Evolutionary conservation across 2,329 filamentous ascomycete genomes (phyloP), one percentile per base, ranked within the genome.

Genomic region (Penicillium olsonii): DNA sequence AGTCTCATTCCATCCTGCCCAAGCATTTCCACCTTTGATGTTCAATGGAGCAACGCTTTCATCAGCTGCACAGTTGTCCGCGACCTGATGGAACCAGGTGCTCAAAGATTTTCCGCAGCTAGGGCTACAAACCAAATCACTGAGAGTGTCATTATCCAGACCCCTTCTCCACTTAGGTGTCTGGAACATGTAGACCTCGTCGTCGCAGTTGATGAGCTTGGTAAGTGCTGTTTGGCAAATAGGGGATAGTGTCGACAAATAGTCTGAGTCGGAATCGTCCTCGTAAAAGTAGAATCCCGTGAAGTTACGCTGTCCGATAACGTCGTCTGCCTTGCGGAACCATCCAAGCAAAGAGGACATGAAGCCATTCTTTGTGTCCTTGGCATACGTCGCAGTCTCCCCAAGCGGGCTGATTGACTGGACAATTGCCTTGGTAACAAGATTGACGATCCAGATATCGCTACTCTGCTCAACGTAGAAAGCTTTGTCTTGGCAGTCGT

Each of bases 401-500:
- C 47, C 40, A n/a, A 48, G 37, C 15, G 63, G 62, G 17, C 39
- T 52, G 5, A 65, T 45, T 45, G 60, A 57, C 38, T 62, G 51
- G 2, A 56, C 40, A n/a, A 57, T 57, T 3, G 37, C 62, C 43
- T 61, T 61, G 1, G 62, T 64, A 14, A 51, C 50, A 4, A 62
- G 39, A 42, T 65, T 63, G 33, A 57, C 60, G 2, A 65, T 42
- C 53, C 56, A 62, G 20, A 56, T 27, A 45, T 59, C 52, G 19
- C 19, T 31, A 37, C 55, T 61, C 18, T 60, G 39, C 20, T 29
- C 42, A 11, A 61, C 52, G 33, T 62, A 39, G n/a, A 65, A 40
- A 1, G 14, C 52, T 5, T 46, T 42, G n/a, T 63, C 31, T 66
- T 83, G 80, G 67, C 80, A 83, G 59, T 75, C 70, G 44, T 79